phyloP scores from a whole-genome alignment of 2,329 filamentous ascomycete species.

The Nemania abortiva region DNA sequence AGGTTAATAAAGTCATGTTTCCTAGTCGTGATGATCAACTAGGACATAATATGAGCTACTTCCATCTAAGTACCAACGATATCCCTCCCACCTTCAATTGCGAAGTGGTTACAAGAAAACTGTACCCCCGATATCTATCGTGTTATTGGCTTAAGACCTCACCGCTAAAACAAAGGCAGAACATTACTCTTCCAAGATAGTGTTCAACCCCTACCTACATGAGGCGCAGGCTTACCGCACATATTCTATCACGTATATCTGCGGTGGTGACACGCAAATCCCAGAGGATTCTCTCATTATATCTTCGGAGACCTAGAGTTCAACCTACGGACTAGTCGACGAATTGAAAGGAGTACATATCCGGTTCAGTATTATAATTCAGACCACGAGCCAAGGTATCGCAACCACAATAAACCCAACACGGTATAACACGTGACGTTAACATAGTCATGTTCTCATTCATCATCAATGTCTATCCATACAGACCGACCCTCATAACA shows the following conservation, averaged over 20 bases:
- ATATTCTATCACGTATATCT: not conserved
- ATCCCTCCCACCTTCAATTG: not conserved
- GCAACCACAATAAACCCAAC: not conserved
- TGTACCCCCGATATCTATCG: too few relatives aligned
- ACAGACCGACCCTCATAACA: not conserved
- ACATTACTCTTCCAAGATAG: too few relatives aligned
- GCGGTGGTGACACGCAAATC: not conserved
- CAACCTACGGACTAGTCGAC: not conserved
- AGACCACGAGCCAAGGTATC: not conserved
- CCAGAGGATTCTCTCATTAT: not conserved
- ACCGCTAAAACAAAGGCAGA: too few relatives aligned
- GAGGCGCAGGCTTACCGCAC: too few relatives aligned
- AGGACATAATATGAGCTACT: not conserved
- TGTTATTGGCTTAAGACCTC: too few relatives aligned
- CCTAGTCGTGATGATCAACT: not conserved
- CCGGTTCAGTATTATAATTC: not conserved
- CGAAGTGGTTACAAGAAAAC: not conserved
- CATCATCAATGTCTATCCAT: constrained; percentile 13
- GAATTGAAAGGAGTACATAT: not conserved
- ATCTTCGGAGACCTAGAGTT: not conserved
- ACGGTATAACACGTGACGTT: not conserved
- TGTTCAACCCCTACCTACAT: too few relatives aligned
- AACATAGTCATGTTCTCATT: constrained; percentile 31
- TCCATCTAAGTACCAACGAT: not conserved
- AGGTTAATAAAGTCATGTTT: not conserved